Conservation (phyloP, 345 rosid genomes). For the Ailanthus altissimus region DNA sequence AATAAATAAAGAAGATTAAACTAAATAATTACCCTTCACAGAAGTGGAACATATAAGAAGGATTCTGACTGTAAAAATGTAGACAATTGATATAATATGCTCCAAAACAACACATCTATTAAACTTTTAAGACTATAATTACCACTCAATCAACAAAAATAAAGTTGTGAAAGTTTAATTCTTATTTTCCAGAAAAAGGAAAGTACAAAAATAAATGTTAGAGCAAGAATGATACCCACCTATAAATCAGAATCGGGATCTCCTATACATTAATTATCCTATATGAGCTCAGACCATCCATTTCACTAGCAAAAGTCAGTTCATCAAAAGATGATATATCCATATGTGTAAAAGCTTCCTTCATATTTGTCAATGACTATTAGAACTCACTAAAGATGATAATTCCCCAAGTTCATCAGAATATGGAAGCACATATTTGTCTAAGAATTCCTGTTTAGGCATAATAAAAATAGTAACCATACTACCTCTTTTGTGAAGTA, state of each 20-base stretch:
- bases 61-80: background rate
- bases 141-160: background rate
- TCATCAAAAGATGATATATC: background rate
- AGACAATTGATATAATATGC: background rate
- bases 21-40: background rate
- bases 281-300: background rate
- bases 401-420: background rate
- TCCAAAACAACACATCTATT: background rate
- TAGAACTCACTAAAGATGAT: background rate
- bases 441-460: conserved; percentile 10
- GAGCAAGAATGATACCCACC: background rate
- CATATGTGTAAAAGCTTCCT: background rate
- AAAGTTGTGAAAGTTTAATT: background rate
- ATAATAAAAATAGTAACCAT: conserved; percentile 21
- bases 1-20: no score
- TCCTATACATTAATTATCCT: background rate
- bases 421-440: conserved; percentile 29
- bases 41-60: no score
- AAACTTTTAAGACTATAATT: background rate
- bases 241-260: background rate
- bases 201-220: background rate
- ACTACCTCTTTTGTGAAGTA: conserved; percentile 21
- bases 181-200: background rate
- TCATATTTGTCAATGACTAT: background rate
- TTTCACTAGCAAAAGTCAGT: background rate